These are phyloP conservation scores for Annulohypoxylon nitens DNA, from an alignment of 495 filamentous ascomycete species.

Conservation along the genomic window DNA sequence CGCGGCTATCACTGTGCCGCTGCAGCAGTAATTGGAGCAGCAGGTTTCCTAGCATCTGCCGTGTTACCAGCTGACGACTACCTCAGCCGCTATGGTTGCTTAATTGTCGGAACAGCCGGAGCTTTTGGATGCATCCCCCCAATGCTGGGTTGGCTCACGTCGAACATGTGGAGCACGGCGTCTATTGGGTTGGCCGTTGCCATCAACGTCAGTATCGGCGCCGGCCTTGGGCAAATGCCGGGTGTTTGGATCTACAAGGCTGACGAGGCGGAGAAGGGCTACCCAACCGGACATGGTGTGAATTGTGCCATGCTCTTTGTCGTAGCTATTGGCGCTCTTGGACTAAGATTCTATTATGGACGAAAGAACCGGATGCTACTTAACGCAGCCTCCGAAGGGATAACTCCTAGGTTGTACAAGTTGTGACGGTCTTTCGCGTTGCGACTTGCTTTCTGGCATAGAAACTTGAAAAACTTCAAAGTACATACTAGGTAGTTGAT, in stretches of 20 bases:
- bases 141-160: conserved; percentile 77
- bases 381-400: conserved; percentile 40
- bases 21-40: conserved; percentile 70
- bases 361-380: conserved; percentile 55
- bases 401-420: conserved; percentile 46
- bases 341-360: conserved; percentile 58
- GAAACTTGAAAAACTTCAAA: neutral
- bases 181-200: conserved; percentile 76
- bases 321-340: conserved; percentile 54
- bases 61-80: conserved; percentile 72
- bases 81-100: conserved; percentile 71
- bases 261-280: conserved; percentile 69
- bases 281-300: conserved; percentile 73
- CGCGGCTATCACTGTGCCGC: conserved; percentile 70
- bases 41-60: conserved; percentile 75
- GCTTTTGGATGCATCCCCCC: conserved; percentile 69
- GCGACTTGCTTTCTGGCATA: neutral
- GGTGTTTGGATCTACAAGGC: conserved; percentile 82
- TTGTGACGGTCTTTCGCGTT: conserved; percentile 24
- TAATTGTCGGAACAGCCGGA: conserved; percentile 74
- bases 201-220: conserved; percentile 75
- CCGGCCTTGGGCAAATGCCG: conserved; percentile 74
- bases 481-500: neutral
- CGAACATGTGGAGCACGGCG: conserved; percentile 73
- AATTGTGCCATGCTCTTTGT: conserved; percentile 64